Percentiles rank a stretch among this genome's conserved stretches.
Evolutionary conservation across 2,329 filamentous ascomycete genomes (phyloP).

Genomic region (Pyrenochaeta sp.): DNA sequence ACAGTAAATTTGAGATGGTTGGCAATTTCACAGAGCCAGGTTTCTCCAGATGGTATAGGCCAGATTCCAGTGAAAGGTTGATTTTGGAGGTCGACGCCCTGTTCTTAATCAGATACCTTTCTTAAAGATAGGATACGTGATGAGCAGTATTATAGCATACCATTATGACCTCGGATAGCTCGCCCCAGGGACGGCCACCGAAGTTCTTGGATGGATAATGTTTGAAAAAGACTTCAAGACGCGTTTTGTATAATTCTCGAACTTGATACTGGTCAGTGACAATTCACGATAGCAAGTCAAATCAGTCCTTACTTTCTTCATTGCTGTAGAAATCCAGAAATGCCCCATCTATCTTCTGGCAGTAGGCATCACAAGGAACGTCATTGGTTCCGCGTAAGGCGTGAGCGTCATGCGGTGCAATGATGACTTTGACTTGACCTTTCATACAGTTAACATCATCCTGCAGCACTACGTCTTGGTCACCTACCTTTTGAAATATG

Average conservation of each 20-base stretch:
- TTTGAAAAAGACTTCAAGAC: slow-evolving; percentile 43
- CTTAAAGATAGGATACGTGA: background rate
- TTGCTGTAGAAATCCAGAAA: slow-evolving; percentile 47
- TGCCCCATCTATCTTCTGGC: slow-evolving; percentile 36
- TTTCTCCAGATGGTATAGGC: slow-evolving; percentile 43
- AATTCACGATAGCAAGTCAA: background rate
- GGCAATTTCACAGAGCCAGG: slow-evolving; percentile 47
- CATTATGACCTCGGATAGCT: slow-evolving; percentile 41
- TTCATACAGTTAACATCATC: slow-evolving; percentile 1
- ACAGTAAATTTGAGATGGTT: slow-evolving; percentile 39
- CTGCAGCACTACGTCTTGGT: background rate
- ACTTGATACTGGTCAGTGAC: slow-evolving; percentile 14
- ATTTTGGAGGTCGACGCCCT: slow-evolving; percentile 47
- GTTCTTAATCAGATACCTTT: slow-evolving; percentile 3
- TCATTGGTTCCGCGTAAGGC: slow-evolving; percentile 40
- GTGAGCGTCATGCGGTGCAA: slow-evolving; percentile 45
- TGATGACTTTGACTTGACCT: slow-evolving; percentile 47
- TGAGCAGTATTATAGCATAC: slow-evolving; percentile 19
- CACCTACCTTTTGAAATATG: slow-evolving; percentile 39
- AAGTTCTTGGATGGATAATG: slow-evolving; percentile 47
- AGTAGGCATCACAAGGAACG: slow-evolving; percentile 45
- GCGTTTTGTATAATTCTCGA: slow-evolving; percentile 38
- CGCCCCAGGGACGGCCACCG: slow-evolving; percentile 36
- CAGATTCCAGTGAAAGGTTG: slow-evolving; percentile 44
- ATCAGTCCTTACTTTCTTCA: slow-evolving; percentile 28